A percentile compares a stretch with the other conserved stretches of the same genome.
Conservation (phyloP, 2,329 filamentous ascomycete species). For the Trichoderma hamatum region DNA sequence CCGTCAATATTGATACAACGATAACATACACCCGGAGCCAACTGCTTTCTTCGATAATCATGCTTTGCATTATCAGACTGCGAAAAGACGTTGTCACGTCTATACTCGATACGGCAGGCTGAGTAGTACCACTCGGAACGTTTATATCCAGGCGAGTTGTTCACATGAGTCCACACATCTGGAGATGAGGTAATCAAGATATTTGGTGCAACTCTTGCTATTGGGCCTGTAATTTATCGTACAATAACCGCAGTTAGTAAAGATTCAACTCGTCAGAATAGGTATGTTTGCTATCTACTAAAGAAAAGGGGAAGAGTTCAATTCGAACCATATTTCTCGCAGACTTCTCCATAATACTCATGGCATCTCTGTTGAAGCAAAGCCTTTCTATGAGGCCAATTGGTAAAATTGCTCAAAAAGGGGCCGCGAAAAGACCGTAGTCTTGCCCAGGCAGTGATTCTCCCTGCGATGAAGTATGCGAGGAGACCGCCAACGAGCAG, state of each 20-base stretch:
- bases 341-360: slow-evolving; percentile 35
- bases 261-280: too few species aligned
- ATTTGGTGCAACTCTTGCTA: slow-evolving; percentile 48
- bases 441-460: slow-evolving; percentile 23
- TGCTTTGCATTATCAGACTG: slow-evolving; percentile 54
- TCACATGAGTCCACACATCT: slow-evolving; percentile 50
- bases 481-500: slow-evolving; percentile 7
- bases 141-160: slow-evolving; percentile 46
- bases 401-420: slow-evolving; percentile 30
- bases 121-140: slow-evolving; percentile 50
- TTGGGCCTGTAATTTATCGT: slow-evolving; percentile 20
- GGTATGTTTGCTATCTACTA: not conserved
- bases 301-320: not conserved
- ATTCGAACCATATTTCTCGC: slow-evolving; percentile 34
- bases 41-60: slow-evolving; percentile 49
- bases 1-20: not conserved
- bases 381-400: slow-evolving; percentile 34
- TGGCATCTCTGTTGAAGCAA: slow-evolving; percentile 32
- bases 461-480: slow-evolving; percentile 3
- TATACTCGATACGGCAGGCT: slow-evolving; percentile 51
- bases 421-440: slow-evolving; percentile 34
- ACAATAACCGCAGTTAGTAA: not conserved
- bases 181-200: slow-evolving; percentile 53
- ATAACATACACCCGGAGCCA: slow-evolving; percentile 52
- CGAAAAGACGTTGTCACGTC: slow-evolving; percentile 56